A percentile compares a stretch with the other conserved stretches of the same genome.
Conservation (phyloP, 176 grass and related monocot species). For the Oryza glumipatula region DNA sequence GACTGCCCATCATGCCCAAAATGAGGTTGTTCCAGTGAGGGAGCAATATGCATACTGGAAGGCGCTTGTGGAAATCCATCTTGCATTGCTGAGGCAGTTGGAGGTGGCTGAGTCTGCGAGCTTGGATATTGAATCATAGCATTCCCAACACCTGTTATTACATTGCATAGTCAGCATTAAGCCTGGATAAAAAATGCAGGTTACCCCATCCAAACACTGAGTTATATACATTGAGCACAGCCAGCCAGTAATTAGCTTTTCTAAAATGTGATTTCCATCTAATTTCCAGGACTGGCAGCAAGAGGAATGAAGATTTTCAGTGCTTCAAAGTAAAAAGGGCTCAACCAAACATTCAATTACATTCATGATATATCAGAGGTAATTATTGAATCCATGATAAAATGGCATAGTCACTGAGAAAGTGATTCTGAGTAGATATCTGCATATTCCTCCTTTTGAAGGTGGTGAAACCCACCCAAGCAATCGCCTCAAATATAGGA, state of each 20-base stretch:
- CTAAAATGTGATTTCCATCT: slow-evolving; percentile 1
- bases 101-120: slow-evolving; percentile 48
- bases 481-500: neutral
- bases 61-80: slow-evolving; percentile 55
- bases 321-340: neutral
- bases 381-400: slow-evolving; percentile 5
- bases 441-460: slow-evolving; percentile 10
- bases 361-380: neutral
- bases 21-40: slow-evolving; percentile 33
- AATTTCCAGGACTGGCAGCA: neutral
- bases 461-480: slow-evolving; percentile 1
- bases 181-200: slow-evolving; percentile 22
- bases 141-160: slow-evolving; percentile 54
- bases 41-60: slow-evolving; percentile 39
- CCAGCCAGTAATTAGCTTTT: slow-evolving; percentile 1
- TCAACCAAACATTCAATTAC: neutral
- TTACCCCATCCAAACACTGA: neutral
- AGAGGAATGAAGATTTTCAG: slow-evolving; percentile 21
- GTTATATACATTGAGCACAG: neutral
- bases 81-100: slow-evolving; percentile 57
- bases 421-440: neutral
- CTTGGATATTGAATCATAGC: slow-evolving; percentile 54
- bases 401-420: neutral
- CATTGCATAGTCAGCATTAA: slow-evolving; percentile 39
- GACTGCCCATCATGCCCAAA: slow-evolving; percentile 40